Evolutionary conservation across 2,329 filamentous ascomycete genomes (phyloP), one percentile per base, ranked within the genome.

Genomic region (Dactylellina drechsleri): DNA sequence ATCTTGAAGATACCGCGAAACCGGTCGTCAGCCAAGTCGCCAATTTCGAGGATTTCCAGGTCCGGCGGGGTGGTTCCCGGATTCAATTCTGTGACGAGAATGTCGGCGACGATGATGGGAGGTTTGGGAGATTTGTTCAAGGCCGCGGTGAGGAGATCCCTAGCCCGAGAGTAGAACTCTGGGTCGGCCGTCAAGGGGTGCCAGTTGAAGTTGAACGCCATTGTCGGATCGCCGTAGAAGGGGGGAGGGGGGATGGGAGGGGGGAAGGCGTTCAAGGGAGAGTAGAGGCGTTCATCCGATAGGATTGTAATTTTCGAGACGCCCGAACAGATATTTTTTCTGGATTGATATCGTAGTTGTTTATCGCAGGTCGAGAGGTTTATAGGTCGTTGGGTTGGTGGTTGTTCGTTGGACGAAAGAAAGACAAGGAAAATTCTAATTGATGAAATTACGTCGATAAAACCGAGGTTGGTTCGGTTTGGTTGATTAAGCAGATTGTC

Each of bases 191-290:
- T 95, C 78, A 99, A 87, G 81, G 95, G 95, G 87, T 93, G 97
- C 95, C 95, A 99, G 92, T 98, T 98, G 91, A 99, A 99, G 86
- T 98, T 98, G 91, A 99, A 99, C 79, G 95, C 95, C 95, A 99
- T 99, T 73, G 65, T 66, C 66, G 71, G 54, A 43, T 26, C n/a
- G 16, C 43, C 16, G 16, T 50, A 18, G 12, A 40, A 45, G 20
- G 54, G 43, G 43, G 31, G 43, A 28, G 31, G 12, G 28, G 45
- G 28, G 58, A 36, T 20, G 45, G 41, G 43, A 40, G 54, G 60
- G 41, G 50, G 40, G 36, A 52, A 18, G 36, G 28, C 45, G 58
- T 68, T 75, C 41, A 75, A 60, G 59, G 50, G 47, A 67, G 15
- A 23, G 64, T 68, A 64, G 45, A 49, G 71, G 57, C 71, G 57